These are phyloP conservation scores for Hortaea sp. DNA, from an alignment of 2,329 filamentous ascomycete species.

Conservation along the genomic window DNA sequence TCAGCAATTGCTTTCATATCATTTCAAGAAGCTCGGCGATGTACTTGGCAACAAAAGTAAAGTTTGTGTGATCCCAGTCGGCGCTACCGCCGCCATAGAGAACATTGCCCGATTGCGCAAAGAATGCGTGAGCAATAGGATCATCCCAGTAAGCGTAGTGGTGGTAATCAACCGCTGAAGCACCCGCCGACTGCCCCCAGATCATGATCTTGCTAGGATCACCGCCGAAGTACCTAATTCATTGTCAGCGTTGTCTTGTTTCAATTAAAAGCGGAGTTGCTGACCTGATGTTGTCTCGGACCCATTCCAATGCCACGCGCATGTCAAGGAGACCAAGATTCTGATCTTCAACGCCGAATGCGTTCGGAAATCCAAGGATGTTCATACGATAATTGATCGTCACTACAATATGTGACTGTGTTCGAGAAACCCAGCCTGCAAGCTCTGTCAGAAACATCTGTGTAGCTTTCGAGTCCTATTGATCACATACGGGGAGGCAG, in stretches of 20 bases:
- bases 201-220: conserved; percentile 29
- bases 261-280: too few relatives aligned
- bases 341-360: conserved; percentile 21
- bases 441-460: neutral
- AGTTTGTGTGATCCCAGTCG: conserved; percentile 25
- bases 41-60: conserved; percentile 27
- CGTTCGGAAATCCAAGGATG: conserved; percentile 31
- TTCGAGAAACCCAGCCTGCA: conserved; percentile 27
- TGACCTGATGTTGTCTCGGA: conserved; percentile 28
- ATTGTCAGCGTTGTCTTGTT: too few relatives aligned
- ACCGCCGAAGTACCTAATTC: conserved; percentile 28
- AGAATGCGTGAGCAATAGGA: conserved; percentile 40
- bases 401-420: conserved; percentile 27
- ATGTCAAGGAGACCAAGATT: conserved; percentile 33
- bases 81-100: conserved; percentile 16
- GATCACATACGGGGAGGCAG: conserved; percentile 22
- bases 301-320: conserved; percentile 30
- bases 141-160: conserved; percentile 39
- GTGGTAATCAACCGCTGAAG: conserved; percentile 36
- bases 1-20: neutral
- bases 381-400: conserved; percentile 20
- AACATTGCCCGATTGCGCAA: conserved; percentile 38
- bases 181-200: conserved; percentile 30
- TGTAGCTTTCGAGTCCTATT: too few relatives aligned
- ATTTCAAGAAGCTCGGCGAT: neutral